Conservation (phyloP, 352 stramenopile genomes). For the Phytophthora pinifolia region DNA sequence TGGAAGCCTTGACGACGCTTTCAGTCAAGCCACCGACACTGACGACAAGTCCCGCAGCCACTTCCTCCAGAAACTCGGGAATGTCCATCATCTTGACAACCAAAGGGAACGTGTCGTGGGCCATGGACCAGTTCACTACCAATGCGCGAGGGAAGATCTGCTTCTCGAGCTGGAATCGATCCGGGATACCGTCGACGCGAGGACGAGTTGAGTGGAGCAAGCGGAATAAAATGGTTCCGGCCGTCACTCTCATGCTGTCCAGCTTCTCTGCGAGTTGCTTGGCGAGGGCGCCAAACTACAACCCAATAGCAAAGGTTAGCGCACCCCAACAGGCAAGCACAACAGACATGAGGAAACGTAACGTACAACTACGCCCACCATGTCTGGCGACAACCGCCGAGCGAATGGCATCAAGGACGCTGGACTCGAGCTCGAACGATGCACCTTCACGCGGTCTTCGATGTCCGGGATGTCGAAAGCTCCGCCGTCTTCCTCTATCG, state of each 20-base stretch:
- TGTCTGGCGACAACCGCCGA: slow-evolving; percentile 38
- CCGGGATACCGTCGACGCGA: slow-evolving; percentile 72
- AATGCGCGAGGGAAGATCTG: slow-evolving; percentile 57
- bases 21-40: slow-evolving; percentile 96
- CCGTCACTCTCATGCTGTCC: slow-evolving; percentile 89
- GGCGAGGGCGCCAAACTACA: slow-evolving; percentile 79
- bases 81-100: slow-evolving; percentile 87
- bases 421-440: slow-evolving; percentile 3
- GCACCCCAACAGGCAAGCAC: neutral
- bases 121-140: slow-evolving; percentile 78
- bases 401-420: slow-evolving; percentile 29
- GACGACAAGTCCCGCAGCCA: slow-evolving; percentile 91
- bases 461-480: slow-evolving; percentile 30
- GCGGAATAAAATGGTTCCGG: slow-evolving; percentile 87
- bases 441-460: slow-evolving; percentile 18
- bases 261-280: slow-evolving; percentile 98
- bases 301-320: slow-evolving; percentile 23
- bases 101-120: slow-evolving; percentile 90
- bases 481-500: slow-evolving; percentile 3
- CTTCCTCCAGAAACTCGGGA: slow-evolving; percentile 80
- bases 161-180: slow-evolving; percentile 71
- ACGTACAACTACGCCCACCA: slow-evolving; percentile 46
- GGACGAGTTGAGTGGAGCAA: slow-evolving; percentile 75
- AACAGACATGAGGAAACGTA: slow-evolving; percentile 10
- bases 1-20: slow-evolving; percentile 89